phyloP scores from a whole-genome alignment of 805 yeast genomes.

The Isabelozyma pseudorhagii region DNA sequence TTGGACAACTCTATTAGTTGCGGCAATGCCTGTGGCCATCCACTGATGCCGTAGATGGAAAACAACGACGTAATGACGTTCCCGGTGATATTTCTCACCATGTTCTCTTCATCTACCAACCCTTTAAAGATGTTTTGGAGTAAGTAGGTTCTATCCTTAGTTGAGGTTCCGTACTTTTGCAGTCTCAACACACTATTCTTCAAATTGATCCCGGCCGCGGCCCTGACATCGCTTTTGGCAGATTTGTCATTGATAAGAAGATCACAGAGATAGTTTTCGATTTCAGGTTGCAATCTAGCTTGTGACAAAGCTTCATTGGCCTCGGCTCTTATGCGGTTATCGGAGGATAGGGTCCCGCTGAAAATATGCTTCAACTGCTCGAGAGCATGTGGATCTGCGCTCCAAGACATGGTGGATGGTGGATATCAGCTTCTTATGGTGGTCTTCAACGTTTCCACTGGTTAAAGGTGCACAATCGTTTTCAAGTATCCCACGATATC shows the following conservation, averaged over 20 bases:
- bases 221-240: constrained; percentile 59
- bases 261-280: constrained; percentile 74
- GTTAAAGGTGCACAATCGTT: too few species aligned
- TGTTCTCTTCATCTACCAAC: constrained; percentile 48
- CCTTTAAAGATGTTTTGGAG: constrained; percentile 50
- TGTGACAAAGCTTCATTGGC: constrained; percentile 74
- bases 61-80: constrained; percentile 84
- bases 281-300: constrained; percentile 71
- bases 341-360: constrained; percentile 66
- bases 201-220: constrained; percentile 83
- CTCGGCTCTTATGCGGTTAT: constrained; percentile 48
- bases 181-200: constrained; percentile 64
- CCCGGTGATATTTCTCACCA: constrained; percentile 86
- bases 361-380: constrained; percentile 65
- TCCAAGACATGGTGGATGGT: constrained; percentile 50
- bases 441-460: too few species aligned
- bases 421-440: too few species aligned
- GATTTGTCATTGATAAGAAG: constrained; percentile 55
- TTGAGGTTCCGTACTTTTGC: constrained; percentile 18
- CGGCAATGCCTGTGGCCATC: constrained; percentile 76
- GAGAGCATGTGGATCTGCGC: constrained; percentile 59
- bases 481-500: too few species aligned
- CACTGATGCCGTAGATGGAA: constrained; percentile 59
- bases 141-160: constrained; percentile 29
- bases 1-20: constrained; percentile 62